Evolutionary conservation across 345 rosid genomes (phyloP), one percentile per base, ranked within the genome.

Genomic region (Combretum micranthum): DNA sequence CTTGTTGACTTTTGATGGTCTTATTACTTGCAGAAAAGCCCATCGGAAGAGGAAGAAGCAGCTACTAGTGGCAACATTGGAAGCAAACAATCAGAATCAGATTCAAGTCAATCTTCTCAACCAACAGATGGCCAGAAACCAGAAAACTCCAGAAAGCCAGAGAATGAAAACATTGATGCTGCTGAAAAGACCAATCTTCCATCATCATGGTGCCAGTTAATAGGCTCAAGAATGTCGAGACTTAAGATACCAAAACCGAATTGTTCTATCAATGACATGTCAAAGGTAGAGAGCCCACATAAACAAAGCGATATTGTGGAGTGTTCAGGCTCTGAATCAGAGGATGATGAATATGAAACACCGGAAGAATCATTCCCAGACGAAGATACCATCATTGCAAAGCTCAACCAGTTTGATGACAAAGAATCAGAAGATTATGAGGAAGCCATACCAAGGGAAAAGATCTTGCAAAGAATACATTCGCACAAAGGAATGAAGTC

Each of bases 261-360:
- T 19, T 62, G 69, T 22, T 47, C 51, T 44, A 18, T 43, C 19
- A n/a, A n/a, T n/a, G 66, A 62, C 60, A 60, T 44, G 42, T 64
- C 64, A 20, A 68, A 67, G 54, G 43, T 12, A 0, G 78, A 66
- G 64, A 44, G 39, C 39, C 39, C 49, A 10, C 50, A 53, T 16
- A 54, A 59, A 23, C 50, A 22, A 13, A 32, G 50, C 37, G 16
- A 18, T 21, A 26, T 20, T 5, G 42, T 4, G 16, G 47, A 18
- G 4, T 15, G 44, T 49, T 17, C 20, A 2, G 39, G 32, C 7
- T 22, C 52, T 15, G 52, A 3, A 39, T 47, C 51, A 47, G 86
- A 81, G 15, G 81, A 87, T 57, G 96, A 84, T 1, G n/a, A n/a
- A n/a, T 87, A 89, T 53, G 96, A 80, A 65, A 78, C 93, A 48